These are phyloP conservation scores for Paraglomus occultum DNA, from an alignment of 192 early-diverging fungal genomes.

Conservation along the genomic window DNA sequence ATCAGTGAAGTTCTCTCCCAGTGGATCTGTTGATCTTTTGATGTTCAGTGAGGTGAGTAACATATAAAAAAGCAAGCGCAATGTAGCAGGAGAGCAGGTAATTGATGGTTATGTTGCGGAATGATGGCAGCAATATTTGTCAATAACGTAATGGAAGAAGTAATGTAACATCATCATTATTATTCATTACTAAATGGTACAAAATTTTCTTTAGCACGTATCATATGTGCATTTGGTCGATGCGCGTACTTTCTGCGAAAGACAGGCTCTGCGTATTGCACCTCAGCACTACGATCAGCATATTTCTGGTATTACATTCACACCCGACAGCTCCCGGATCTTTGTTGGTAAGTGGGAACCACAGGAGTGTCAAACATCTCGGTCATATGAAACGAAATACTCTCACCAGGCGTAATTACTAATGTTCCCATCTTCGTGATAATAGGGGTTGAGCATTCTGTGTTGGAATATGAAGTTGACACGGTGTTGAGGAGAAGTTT, in stretches of 20 bases:
- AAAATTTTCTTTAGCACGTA: conserved; percentile 51
- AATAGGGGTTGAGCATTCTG: conserved; percentile 73
- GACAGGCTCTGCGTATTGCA: conserved; percentile 78
- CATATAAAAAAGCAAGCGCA: too few species aligned
- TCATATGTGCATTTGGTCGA: conserved; percentile 91
- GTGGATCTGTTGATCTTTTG: conserved; percentile 85
- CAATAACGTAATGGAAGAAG: too few species aligned
- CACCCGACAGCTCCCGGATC: conserved; percentile 76
- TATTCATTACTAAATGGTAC: too few species aligned
- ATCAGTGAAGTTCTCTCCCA: conserved; percentile 91
- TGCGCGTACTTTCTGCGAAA: conserved; percentile 79
- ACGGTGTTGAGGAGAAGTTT: conserved; percentile 77
- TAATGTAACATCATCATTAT: too few species aligned
- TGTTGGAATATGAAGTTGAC: conserved; percentile 84
- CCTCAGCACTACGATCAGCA: conserved; percentile 66
- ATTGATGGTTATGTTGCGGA: too few species aligned
- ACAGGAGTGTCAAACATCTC: too few species aligned
- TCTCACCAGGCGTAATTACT: background rate
- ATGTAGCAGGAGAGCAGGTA: too few species aligned
- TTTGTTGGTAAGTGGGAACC: conserved; percentile 96
- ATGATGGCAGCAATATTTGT: too few species aligned
- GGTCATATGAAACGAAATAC: background rate
- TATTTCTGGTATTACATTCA: conserved; percentile 83
- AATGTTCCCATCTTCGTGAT: background rate
- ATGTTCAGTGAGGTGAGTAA: conserved; percentile 54